Evolutionary conservation across 2,329 filamentous ascomycete genomes (phyloP), one percentile per base, ranked within the genome.

Genomic region (Fusarium bactridioides): DNA sequence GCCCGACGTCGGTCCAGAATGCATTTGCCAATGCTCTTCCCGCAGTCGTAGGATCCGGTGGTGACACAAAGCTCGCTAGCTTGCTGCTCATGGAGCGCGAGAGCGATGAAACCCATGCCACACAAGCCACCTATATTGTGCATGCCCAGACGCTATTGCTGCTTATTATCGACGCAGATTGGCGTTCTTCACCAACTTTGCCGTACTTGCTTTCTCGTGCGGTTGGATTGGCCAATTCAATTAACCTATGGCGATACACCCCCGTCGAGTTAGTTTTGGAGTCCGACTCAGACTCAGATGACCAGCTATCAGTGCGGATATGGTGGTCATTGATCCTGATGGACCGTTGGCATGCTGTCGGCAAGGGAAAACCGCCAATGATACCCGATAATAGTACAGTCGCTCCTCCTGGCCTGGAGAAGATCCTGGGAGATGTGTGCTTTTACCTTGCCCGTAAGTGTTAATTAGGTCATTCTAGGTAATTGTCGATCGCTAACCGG

Each of bases 241-340:
- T 93, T 82, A 89, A 88, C 74, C 83, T 93, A 64, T 90, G 82
- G 82, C 78, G 78, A 59, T 77, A 79, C 33, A 76, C 76, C 12
- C 74, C 75, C 0, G 90, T 84, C 50, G 84, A 85, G 58, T 79
- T 81, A 9, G 84, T 87, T 10, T 79, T 83, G 15, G 88, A 91
- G 58, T 77, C 83, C 5, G 90, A 93, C 77, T 87, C 87, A 6
- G 90, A 93, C 77, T 87, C 87, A 25, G 88, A 91, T 48, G 88
- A 90, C 55, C 88, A 88, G 23, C 82, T 93, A 8, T 86, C 87
- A 4, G 84, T 90, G 56, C 87, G 91, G 47, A 87, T 91, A 23
- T 94, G 92, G 92, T 93, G 91, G 90, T 88, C 89, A 19, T 82
- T 94, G 38, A 87, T 93, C 50, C 86, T 92, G 70, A 86, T 94